phyloP scores from a whole-genome alignment of 306 rosid species.

The Psophocarpus tetragonolobus region DNA sequence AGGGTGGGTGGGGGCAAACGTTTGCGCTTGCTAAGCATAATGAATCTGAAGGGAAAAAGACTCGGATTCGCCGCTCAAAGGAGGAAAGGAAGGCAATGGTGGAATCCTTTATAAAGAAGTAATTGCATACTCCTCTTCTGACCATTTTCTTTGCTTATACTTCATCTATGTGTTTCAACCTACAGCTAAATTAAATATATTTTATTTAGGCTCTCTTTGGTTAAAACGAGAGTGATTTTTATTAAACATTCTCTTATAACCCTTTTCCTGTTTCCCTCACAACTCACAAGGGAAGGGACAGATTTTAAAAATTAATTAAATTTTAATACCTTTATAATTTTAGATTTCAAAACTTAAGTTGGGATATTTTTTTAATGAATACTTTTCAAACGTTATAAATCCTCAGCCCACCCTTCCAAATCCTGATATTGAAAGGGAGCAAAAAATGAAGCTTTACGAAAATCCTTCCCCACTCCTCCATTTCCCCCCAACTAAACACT shows the following conservation, averaged over 20 bases:
- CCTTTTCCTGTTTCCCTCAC: no score
- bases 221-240: not conserved
- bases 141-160: not conserved
- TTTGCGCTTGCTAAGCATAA: slow-evolving; percentile 89
- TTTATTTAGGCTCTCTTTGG: not conserved
- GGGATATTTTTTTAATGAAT: not conserved
- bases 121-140: slow-evolving; percentile 5
- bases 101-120: slow-evolving; percentile 83
- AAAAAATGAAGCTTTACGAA: no score
- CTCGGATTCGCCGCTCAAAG: slow-evolving; percentile 87
- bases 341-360: not conserved
- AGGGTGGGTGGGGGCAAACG: slow-evolving; percentile 81
- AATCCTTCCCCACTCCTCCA: not conserved
- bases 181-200: not conserved
- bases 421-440: not conserved
- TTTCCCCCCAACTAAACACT: not conserved
- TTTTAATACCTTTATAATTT: not conserved
- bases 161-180: not conserved
- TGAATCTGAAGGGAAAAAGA: slow-evolving; percentile 75
- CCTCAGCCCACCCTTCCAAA: not conserved
- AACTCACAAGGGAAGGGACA: not conserved
- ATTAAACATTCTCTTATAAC: not conserved
- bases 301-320: not conserved
- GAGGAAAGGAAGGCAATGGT: slow-evolving; percentile 92
- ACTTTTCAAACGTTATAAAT: not conserved